Conservation (phyloP, 495 filamentous ascomycete species). For the Aspergillus nidulans region DNA sequence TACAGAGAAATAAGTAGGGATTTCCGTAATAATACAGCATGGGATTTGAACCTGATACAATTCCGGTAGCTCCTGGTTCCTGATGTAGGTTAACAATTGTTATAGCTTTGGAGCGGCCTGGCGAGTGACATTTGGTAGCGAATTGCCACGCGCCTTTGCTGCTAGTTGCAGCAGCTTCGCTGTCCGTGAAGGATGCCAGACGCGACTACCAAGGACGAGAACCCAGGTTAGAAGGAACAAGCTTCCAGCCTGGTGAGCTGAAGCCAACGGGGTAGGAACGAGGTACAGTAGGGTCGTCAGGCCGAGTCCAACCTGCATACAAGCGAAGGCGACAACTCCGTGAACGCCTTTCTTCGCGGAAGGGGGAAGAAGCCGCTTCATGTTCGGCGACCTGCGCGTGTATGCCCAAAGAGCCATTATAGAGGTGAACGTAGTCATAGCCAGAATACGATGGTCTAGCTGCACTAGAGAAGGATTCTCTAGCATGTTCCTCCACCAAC, state of each 20-base stretch:
- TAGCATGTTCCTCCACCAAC: conserved; percentile 94
- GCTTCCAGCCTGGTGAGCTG: conserved; percentile 88
- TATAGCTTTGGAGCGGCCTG: conserved; percentile 30
- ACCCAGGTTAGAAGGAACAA: conserved; percentile 80
- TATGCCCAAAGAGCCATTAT: conserved; percentile 76
- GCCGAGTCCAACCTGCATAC: conserved; percentile 76
- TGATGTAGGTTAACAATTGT: neutral
- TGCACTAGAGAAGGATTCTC: conserved; percentile 95
- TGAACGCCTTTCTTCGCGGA: conserved; percentile 64
- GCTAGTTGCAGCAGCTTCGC: conserved; percentile 47
- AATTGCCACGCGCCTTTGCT: conserved; percentile 32
- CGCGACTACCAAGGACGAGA: conserved; percentile 65
- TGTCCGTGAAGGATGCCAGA: conserved; percentile 50
- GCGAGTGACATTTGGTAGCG: conserved; percentile 22
- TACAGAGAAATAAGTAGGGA: conserved; percentile 21
- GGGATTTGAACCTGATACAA: neutral
- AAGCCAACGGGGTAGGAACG: conserved; percentile 81
- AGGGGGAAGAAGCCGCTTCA: conserved; percentile 61
- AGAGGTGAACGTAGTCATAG: conserved; percentile 79
- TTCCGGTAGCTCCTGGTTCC: neutral
- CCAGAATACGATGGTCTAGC: conserved; percentile 89
- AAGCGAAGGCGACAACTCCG: conserved; percentile 78
- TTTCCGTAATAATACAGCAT: conserved; percentile 5
- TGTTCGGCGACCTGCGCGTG: conserved; percentile 55
- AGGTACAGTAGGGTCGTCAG: conserved; percentile 90